phyloP scores from a whole-genome alignment of 225 moss, liverwort and hornwort genomes.

The Physcomitrellopsis africana region DNA sequence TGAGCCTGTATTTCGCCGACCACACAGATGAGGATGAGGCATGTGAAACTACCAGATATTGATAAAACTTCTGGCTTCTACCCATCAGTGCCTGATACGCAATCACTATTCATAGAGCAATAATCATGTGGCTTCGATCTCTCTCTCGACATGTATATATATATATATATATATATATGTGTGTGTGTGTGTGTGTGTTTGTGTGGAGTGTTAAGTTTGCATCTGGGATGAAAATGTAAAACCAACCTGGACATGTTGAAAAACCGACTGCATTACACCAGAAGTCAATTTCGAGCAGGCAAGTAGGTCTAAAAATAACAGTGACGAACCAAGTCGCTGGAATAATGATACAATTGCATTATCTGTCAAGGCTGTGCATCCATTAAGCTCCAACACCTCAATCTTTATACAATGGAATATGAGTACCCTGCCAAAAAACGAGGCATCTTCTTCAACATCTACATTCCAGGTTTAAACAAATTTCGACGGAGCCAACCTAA shows the following conservation, averaged over 20 bases:
- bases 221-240: slow-evolving; percentile 27
- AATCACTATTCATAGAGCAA: not conserved
- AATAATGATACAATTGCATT: slow-evolving; percentile 54
- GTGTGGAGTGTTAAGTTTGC: not conserved
- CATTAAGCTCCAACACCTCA: slow-evolving; percentile 67
- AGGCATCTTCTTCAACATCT: slow-evolving; percentile 16
- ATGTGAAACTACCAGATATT: not conserved
- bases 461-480: slow-evolving; percentile 1
- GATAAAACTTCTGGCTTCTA: not conserved
- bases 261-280: slow-evolving; percentile 42
- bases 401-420: slow-evolving; percentile 85
- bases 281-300: slow-evolving; percentile 69
- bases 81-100: not conserved
- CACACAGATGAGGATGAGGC: slow-evolving; percentile 37
- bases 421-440: slow-evolving; percentile 67
- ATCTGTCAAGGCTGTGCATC: slow-evolving; percentile 70
- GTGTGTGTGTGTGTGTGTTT: not conserved
- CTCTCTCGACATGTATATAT: no score
- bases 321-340: slow-evolving; percentile 66
- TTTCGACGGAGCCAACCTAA: slow-evolving; percentile 1
- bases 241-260: slow-evolving; percentile 63
- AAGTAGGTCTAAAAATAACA: slow-evolving; percentile 72
- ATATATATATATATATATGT: not conserved
- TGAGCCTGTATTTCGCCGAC: slow-evolving; percentile 35
- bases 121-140: no score